Evolutionary conservation across 768 basidiomycete species (phyloP), one percentile per base, ranked within the genome.

Genomic region (Asterophora parasitica): DNA sequence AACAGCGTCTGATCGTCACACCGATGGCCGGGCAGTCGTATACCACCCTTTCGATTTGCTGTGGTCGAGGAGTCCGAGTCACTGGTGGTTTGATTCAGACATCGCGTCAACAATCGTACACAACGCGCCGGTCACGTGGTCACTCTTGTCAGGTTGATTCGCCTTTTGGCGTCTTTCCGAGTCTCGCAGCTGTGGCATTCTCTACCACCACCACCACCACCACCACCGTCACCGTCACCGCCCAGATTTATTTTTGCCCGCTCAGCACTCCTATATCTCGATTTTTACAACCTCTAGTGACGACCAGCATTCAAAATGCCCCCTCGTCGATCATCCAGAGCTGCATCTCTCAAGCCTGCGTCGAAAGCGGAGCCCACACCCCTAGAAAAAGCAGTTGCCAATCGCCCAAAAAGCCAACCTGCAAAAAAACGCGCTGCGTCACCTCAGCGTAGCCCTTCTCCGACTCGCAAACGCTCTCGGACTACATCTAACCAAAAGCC

Each of bases 341-440:
- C 80, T 2, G 55, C 75, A 26, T 77, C 79, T 5, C 62, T 69
- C 4, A 76, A 72, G 44, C 68, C 72, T 4, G 52, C 61, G 12
- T 65, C 65, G 4, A 70, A 78, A 59, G 58, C 71, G 43, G 48
- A 67, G 10, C 57, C 69, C 30, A 65, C 66, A 46, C 62, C 68
- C 6, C 50, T 61, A 4, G 63, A 55, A 49, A 65, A 50, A 33
- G 37, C 65, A 9, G 57, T 57, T 8, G 50, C 64, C 7, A 55
- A 51, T 30, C 67, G 68, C 59, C 55, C 75, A 16, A 62, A 64
- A 30, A 58, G 60, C 40, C 67, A 64, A 31, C 44, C 62, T 10
- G 61, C 65, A 38, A 72, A 67, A 50, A 83, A 79, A 62, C 79
- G 81, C 49, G 70, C 72, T 17, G 72, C 71, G 2, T 82, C 81